Conservation (phyloP, 2,329 filamentous ascomycete species). For the Alternaria sp. region DNA sequence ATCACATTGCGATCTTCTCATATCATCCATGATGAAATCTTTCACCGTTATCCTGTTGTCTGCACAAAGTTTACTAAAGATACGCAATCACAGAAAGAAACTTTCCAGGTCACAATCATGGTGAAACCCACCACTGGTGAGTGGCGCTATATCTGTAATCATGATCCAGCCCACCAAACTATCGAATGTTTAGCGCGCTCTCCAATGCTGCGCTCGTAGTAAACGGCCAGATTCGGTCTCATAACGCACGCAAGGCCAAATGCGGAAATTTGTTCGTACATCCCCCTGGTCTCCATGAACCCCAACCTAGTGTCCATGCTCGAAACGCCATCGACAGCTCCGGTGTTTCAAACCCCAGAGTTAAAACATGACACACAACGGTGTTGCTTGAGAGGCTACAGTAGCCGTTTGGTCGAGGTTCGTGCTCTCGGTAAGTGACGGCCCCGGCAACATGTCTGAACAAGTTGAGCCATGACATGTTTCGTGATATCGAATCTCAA, state of each 20-base stretch:
- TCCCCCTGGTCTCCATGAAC: neutral
- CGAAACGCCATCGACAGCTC: conserved; percentile 13
- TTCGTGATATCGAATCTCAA: conserved; percentile 15
- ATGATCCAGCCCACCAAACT: conserved; percentile 6
- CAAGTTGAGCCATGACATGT: conserved; percentile 16
- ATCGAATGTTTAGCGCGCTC: conserved; percentile 10
- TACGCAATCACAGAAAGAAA: neutral
- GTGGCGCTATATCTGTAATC: neutral
- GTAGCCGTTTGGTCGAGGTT: conserved; percentile 8
- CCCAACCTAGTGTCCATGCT: conserved; percentile 3
- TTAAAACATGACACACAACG: conserved; percentile 20
- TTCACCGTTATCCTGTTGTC: neutral
- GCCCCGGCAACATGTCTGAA: conserved; percentile 10
- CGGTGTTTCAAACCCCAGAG: conserved; percentile 18
- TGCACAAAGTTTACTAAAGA: too few relatives aligned
- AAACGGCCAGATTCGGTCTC: conserved; percentile 8
- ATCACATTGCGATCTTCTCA: conserved; percentile 4
- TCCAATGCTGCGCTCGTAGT: neutral
- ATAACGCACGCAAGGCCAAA: neutral
- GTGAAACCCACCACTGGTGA: conserved; percentile 15
- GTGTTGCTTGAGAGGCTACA: conserved; percentile 5
- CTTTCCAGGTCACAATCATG: neutral
- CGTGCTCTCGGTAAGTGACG: conserved; percentile 1
- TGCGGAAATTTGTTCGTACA: conserved; percentile 6
- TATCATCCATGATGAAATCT: neutral